phyloP scores from a whole-genome alignment of 371 early-diverging fungal species.

The Mucor piriformis region DNA sequence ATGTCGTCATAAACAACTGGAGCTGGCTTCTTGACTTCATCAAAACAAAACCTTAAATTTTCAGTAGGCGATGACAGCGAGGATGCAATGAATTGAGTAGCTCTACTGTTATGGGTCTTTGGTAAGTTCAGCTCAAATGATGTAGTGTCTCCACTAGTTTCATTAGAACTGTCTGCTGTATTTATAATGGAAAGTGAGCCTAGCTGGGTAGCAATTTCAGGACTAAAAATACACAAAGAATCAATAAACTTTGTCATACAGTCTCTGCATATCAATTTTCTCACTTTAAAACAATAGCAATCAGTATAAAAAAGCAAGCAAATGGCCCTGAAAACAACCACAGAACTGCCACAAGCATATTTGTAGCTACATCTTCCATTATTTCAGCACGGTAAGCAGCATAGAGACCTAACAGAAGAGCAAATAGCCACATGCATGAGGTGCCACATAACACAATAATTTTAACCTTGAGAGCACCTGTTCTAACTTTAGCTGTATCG shows the following conservation, averaged over 20 bases:
- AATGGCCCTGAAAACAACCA: slow-evolving; percentile 35
- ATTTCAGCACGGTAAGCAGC: slow-evolving; percentile 23
- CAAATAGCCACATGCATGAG: slow-evolving; percentile 30
- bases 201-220: slow-evolving; percentile 13
- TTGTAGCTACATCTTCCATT: slow-evolving; percentile 9
- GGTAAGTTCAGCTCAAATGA: background rate
- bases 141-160: background rate
- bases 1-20: background rate
- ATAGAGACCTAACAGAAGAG: slow-evolving; percentile 31
- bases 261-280: background rate
- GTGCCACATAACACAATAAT: slow-evolving; percentile 18
- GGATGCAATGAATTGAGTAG: background rate
- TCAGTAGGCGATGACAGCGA: background rate
- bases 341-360: slow-evolving; percentile 24
- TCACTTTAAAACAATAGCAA: slow-evolving; percentile 38
- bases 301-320: slow-evolving; percentile 31
- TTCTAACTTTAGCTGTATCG: slow-evolving; percentile 31
- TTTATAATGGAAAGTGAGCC: slow-evolving; percentile 7
- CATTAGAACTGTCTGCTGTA: background rate
- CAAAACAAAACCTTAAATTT: slow-evolving; percentile 1
- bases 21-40: background rate
- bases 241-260: background rate
- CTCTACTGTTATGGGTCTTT: background rate
- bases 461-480: slow-evolving; percentile 32
- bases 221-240: background rate